Conservation (phyloP, 2,329 filamentous ascomycete genomes). For the Albifimbria verrucaria region DNA sequence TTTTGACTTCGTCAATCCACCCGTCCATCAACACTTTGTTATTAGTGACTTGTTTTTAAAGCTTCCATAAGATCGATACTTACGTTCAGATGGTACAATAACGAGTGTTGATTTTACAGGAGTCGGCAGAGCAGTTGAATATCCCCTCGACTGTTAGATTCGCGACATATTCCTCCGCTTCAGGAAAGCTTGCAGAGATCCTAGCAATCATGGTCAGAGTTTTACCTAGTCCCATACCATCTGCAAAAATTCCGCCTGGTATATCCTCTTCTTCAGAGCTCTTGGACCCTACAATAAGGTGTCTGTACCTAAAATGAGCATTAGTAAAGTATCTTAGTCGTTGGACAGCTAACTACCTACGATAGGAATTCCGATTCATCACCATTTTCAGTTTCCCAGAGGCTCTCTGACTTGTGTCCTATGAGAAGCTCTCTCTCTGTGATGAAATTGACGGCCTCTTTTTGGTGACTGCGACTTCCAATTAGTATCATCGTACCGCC, state of each 20-base stretch:
- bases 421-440: not conserved
- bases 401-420: not conserved
- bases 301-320: not conserved
- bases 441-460: not conserved
- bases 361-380: not conserved
- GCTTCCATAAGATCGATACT: no score
- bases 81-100: slow-evolving; percentile 35
- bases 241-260: not conserved
- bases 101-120: slow-evolving; percentile 31
- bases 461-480: not conserved
- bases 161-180: not conserved
- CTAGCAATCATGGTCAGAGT: slow-evolving; percentile 1
- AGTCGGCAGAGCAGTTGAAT: not conserved
- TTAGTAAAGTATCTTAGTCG: not conserved
- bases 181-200: not conserved
- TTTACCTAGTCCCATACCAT: slow-evolving; percentile 1
- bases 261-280: not conserved
- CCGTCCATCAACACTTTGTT: slow-evolving; percentile 30
- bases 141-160: no score
- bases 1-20: slow-evolving; percentile 32
- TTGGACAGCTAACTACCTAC: not conserved
- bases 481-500: not conserved
- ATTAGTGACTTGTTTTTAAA: no score
- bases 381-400: not conserved
- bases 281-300: not conserved